A percentile compares a stretch with the other conserved stretches of the same genome.
phyloP scores from a whole-genome alignment of 1,284 basidiomycete species.

The Golubevia sp. region DNA sequence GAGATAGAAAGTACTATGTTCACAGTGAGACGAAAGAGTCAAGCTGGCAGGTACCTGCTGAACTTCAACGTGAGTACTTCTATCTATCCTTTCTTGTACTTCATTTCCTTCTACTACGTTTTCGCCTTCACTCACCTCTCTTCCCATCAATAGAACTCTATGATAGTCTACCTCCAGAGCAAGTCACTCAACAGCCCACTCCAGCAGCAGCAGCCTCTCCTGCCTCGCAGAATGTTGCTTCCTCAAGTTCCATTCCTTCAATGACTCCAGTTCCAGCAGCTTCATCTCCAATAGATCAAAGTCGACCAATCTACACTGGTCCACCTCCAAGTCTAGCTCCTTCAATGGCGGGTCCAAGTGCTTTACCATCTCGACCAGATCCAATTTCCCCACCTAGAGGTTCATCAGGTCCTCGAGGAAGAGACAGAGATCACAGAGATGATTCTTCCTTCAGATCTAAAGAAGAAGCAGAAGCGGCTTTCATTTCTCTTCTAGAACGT shows the following conservation, averaged over 20 bases:
- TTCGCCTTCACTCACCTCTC: neutral
- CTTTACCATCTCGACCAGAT: too few species aligned
- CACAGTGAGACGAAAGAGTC: slow-evolving; percentile 54
- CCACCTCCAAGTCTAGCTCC: slow-evolving; percentile 7
- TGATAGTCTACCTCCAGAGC: slow-evolving; percentile 5
- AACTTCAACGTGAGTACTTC: slow-evolving; percentile 26
- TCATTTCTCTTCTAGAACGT: slow-evolving; percentile 82
- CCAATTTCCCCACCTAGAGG: too few species aligned
- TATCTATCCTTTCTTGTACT: neutral
- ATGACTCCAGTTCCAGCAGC: slow-evolving; percentile 1
- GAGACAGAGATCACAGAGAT: slow-evolving; percentile 17
- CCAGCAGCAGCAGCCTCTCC: slow-evolving; percentile 5
- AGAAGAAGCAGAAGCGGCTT: slow-evolving; percentile 91
- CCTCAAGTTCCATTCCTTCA: neutral
- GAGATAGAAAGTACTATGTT: slow-evolving; percentile 56
- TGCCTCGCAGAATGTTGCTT: neutral
- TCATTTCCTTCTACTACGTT: neutral
- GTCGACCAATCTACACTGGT: slow-evolving; percentile 8
- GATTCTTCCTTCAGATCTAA: slow-evolving; percentile 74
- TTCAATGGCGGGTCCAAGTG: too few species aligned
- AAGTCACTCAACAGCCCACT: neutral
- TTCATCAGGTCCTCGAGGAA: too few species aligned
- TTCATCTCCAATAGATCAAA: neutral
- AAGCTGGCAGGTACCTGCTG: slow-evolving; percentile 48
- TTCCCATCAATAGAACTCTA: slow-evolving; percentile 20